Evolutionary conservation across 2,329 filamentous ascomycete genomes (phyloP).

Genomic region (Torrubiella hemipterigena): DNA sequence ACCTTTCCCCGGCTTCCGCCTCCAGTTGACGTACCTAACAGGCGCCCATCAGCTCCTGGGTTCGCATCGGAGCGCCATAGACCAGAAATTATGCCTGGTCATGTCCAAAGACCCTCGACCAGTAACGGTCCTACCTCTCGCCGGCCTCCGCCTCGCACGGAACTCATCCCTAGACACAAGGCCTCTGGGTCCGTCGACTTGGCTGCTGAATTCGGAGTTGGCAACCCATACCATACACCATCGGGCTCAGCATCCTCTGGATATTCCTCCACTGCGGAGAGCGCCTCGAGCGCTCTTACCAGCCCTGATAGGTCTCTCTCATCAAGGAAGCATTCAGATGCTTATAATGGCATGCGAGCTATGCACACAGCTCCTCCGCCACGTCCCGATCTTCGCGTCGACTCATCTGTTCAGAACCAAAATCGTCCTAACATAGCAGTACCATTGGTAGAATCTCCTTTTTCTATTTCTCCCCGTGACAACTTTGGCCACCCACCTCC

Average conservation of each 20-base stretch:
- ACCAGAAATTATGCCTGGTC: slow-evolving; percentile 13
- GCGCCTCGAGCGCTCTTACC: slow-evolving; percentile 50
- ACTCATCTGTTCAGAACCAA: slow-evolving; percentile 17
- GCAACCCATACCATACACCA: slow-evolving; percentile 52
- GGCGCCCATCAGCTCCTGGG: slow-evolving; percentile 36
- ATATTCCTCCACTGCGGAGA: slow-evolving; percentile 45
- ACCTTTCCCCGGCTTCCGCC: slow-evolving; percentile 36
- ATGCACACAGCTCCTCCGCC: not conserved
- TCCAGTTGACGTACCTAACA: slow-evolving; percentile 22
- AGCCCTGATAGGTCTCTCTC: slow-evolving; percentile 25
- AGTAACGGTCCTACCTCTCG: slow-evolving; percentile 35
- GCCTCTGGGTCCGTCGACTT: slow-evolving; percentile 37
- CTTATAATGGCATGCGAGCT: not conserved
- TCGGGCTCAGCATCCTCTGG: slow-evolving; percentile 55
- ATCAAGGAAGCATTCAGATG: slow-evolving; percentile 10
- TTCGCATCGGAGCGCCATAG: slow-evolving; percentile 25
- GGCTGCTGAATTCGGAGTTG: slow-evolving; percentile 45
- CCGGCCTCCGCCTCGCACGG: slow-evolving; percentile 39
- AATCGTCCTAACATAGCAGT: slow-evolving; percentile 10
- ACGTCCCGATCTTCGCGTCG: slow-evolving; percentile 17
- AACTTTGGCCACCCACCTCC: slow-evolving; percentile 12
- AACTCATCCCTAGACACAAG: slow-evolving; percentile 28
- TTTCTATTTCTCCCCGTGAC: slow-evolving; percentile 13
- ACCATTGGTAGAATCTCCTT: slow-evolving; percentile 16
- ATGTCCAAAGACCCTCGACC: slow-evolving; percentile 11